Base-by-base conservation (phyloP, 176 grass and related monocot species). In the Olyra latifolia region DNA sequence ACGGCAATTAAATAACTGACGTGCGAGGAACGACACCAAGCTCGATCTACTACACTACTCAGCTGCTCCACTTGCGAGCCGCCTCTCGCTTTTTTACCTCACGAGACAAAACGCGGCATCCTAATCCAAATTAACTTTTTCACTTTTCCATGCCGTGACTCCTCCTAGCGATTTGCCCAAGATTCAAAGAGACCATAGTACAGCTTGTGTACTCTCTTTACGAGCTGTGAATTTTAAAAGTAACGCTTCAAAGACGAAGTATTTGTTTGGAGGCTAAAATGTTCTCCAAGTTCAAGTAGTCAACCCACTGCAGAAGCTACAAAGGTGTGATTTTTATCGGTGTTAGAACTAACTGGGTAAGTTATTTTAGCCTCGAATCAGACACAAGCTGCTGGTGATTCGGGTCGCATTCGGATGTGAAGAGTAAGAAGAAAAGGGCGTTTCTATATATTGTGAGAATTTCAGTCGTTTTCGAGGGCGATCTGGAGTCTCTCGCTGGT, bases 11-110 rank as follows among this genome's bases (percentile, higher is more conserved):
- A 72, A 27, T 66, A 52, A 44, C 61, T 73, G 71, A 16, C 69
- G 61, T 74, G 43, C 40, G 32, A 84, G 10, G 10, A 69, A 69
- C 14, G 30, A 30, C 43, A 16, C 74, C 52, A 79, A 74, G 13
- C 32, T 35, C 32, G n/a, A n/a, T n/a, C n/a, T n/a, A n/a, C n/a
- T n/a, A n/a, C 56, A 13, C 24, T 72, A 8, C 8, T 47, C 69
- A 57, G 25, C n/a, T 35, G 47, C 43, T 41, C 23, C 23, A 14
- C 23, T 58, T 35, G 32, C 45, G 25, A 49, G 63, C 16, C 72
- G 44, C 74, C 43, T 79, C 86, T 62, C 22, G 52, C 63, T 40
- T 72, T 41, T 30, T 41, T 40, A 29, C 25, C 23, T 78, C 74
- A 71, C 73, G 64, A 53, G 29, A 43, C n/a, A 17, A 27, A 5